Base-by-base conservation (phyloP, 2,329 filamentous ascomycete species). In the Diplodia scrobiculata region DNA sequence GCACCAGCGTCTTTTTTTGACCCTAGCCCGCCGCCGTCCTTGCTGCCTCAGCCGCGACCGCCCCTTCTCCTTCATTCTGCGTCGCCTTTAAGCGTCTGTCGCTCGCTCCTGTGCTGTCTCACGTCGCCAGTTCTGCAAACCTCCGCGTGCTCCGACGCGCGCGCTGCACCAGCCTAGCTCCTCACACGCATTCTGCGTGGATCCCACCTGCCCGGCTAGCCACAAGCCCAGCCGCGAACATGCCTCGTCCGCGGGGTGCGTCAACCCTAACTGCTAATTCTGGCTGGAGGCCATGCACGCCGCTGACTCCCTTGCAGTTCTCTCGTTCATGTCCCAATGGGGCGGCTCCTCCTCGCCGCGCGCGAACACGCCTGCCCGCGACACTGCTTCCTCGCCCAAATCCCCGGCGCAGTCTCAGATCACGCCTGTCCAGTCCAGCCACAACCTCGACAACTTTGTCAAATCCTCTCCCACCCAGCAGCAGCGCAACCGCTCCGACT, bases 291-390 rank as follows among this genome's bases (percentile, higher is more conserved):
- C 41, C 55, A 32, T 38, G 34, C 29, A 64, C 47, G 54, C 21
- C 50, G 65, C 65, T 72, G 63, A 69, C 60, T 45, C 64, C 64
- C 64, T 63, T 67, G 55, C 78, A 96, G 92, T 96, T 66, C 84
- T 92, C 72, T 96, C 91, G 72, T 96, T 96, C 80, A 94, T 96
- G 85, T 92, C 90, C 78, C 87, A 89, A 79, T 88, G 91, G 82
- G 89, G 89, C 58, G 68, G 73, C 29, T 45, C 41, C 58, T 59
- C 52, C 52, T 71, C 73, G 36, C 71, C 72, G 5, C 58, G 63
- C 36, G 72, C 68, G 38, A 64, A 71, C 47, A 63, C 71, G 36
- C 69, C 74, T 38, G 70, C 75, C 48, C 68, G 70, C 48, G 72
- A 73, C 63, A 70, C 77, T 21, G 65, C 72, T 72, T 67, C 68